These are phyloP conservation scores for Fusarium metavorans DNA, from an alignment of 2,329 filamentous ascomycete species.

Conservation along the genomic window DNA sequence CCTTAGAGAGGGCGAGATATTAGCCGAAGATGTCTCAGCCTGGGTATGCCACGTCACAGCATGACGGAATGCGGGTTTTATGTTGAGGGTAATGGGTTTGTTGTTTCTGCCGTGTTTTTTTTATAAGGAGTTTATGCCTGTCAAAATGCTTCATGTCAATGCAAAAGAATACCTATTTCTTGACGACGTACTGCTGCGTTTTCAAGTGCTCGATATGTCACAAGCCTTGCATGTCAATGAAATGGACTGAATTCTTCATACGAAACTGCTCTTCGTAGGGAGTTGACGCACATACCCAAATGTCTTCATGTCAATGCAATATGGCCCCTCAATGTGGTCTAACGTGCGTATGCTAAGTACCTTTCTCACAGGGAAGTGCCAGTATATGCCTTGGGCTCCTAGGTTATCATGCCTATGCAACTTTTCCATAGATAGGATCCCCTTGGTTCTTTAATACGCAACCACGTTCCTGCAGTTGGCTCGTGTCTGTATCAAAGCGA, in stretches of 20 bases:
- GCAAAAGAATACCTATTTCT: neutral
- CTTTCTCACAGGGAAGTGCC: neutral
- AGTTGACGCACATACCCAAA: neutral
- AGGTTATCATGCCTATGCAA: neutral
- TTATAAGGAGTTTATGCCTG: slow-evolving; percentile 11
- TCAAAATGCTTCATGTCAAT: slow-evolving; percentile 14
- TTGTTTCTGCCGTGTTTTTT: slow-evolving; percentile 8
- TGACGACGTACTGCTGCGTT: neutral
- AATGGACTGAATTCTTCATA: neutral
- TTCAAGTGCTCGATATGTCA: neutral
- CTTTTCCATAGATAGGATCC: neutral
- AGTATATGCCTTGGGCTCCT: neutral
- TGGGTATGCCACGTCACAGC: slow-evolving; percentile 15
- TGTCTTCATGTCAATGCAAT: neutral
- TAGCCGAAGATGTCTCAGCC: slow-evolving; percentile 9
- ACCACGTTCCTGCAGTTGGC: neutral
- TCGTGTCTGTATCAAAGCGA: neutral
- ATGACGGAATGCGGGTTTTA: slow-evolving; percentile 24
- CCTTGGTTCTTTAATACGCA: neutral
- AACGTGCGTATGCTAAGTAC: neutral
- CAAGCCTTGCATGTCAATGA: neutral
- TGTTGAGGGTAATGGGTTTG: slow-evolving; percentile 16
- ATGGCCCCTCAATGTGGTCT: neutral
- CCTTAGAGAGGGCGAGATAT: neutral
- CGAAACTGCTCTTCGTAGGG: neutral